A percentile compares a stretch with the other conserved stretches of the same genome.
Evolutionary conservation across 805 yeast genomes (phyloP).

Genomic region (Zygoascus bituminiphila): DNA sequence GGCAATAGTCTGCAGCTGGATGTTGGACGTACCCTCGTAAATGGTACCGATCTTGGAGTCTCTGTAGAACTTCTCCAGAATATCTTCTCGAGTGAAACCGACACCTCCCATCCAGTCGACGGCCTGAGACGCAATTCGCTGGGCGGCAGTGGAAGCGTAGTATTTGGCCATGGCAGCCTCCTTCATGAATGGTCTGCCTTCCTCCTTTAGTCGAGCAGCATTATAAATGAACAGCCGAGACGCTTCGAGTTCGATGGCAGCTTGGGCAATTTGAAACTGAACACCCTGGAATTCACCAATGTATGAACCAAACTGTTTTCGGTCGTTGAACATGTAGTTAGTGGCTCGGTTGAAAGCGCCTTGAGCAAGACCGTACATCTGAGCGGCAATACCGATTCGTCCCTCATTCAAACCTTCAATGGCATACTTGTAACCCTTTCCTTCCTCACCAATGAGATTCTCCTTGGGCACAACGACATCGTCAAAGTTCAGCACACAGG

Average conservation of each 20-base stretch:
- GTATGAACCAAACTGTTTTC: slow-evolving; percentile 36
- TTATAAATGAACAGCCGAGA: slow-evolving; percentile 35
- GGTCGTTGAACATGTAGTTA: slow-evolving; percentile 31
- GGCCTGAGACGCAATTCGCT: slow-evolving; percentile 33
- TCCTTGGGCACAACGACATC: slow-evolving; percentile 35
- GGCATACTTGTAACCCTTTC: slow-evolving; percentile 39
- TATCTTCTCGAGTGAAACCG: slow-evolving; percentile 38
- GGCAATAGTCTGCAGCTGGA: slow-evolving; percentile 38
- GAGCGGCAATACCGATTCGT: slow-evolving; percentile 39
- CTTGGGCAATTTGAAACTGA: slow-evolving; percentile 39
- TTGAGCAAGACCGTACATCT: slow-evolving; percentile 37
- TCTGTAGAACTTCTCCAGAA: slow-evolving; percentile 36
- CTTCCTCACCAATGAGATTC: slow-evolving; percentile 35
- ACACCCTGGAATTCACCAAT: slow-evolving; percentile 40
- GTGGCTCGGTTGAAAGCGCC: slow-evolving; percentile 37
- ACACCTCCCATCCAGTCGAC: slow-evolving; percentile 43
- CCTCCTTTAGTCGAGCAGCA: slow-evolving; percentile 40
- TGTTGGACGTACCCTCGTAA: slow-evolving; percentile 39
- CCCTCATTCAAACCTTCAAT: slow-evolving; percentile 38
- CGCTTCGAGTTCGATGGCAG: slow-evolving; percentile 38
- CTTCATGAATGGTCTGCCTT: slow-evolving; percentile 32
- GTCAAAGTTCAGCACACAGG: slow-evolving; percentile 35
- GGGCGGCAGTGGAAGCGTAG: slow-evolving; percentile 35
- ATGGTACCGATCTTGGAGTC: slow-evolving; percentile 39
- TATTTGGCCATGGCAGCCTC: slow-evolving; percentile 41